These are phyloP conservation scores for Komagataella ulmi DNA, from an alignment of 805 yeast genomes.

Conservation along the genomic window DNA sequence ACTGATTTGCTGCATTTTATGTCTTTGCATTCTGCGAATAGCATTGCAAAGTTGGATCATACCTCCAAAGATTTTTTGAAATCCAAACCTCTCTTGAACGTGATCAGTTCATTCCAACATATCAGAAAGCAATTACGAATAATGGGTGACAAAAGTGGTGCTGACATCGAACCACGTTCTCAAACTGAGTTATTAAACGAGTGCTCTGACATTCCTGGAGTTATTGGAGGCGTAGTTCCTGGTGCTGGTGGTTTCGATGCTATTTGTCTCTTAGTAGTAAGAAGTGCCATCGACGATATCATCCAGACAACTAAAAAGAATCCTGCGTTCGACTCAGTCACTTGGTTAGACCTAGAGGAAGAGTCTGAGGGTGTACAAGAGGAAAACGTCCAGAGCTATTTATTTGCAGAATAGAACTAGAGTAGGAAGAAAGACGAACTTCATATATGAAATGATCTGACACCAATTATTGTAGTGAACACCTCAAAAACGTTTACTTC, in stretches of 20 bases:
- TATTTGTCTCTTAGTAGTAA: conserved; percentile 54
- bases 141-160: conserved; percentile 57
- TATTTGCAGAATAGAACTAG: not conserved
- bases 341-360: conserved; percentile 59
- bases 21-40: conserved; percentile 5
- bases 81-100: conserved; percentile 14
- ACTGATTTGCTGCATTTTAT: conserved; percentile 10
- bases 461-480: not conserved
- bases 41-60: conserved; percentile 2
- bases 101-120: conserved; percentile 25
- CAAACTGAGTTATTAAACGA: conserved; percentile 62
- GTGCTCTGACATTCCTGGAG: conserved; percentile 50
- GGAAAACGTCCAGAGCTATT: conserved; percentile 25
- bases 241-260: conserved; percentile 99
- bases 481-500: not conserved
- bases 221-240: conserved; percentile 92
- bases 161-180: conserved; percentile 74
- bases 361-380: conserved; percentile 42
- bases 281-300: conserved; percentile 24
- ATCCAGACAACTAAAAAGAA: not conserved
- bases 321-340: conserved; percentile 19
- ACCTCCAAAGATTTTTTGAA: conserved; percentile 1
- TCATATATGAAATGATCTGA: not conserved
- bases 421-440: not conserved
- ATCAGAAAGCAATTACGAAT: conserved; percentile 47